phyloP scores from a whole-genome alignment of 2,329 filamentous ascomycete species.

The Fusarium euwallaceae region DNA sequence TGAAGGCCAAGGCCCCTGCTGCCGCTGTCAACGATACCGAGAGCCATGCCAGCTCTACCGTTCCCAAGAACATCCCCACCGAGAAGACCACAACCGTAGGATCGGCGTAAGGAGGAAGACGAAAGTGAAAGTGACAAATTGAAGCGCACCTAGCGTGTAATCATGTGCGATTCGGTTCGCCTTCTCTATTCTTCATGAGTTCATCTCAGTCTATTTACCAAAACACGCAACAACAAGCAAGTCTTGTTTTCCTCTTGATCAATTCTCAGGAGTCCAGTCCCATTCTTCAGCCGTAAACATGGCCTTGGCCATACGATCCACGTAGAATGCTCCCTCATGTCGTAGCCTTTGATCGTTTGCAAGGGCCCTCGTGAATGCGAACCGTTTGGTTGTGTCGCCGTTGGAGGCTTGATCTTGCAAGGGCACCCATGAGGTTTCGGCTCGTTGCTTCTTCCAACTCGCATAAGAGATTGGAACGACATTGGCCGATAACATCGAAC shows the following conservation, averaged over 20 bases:
- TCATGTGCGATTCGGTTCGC: slow-evolving; percentile 10
- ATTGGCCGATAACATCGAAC: slow-evolving; percentile 65
- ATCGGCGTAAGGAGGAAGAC: slow-evolving; percentile 5
- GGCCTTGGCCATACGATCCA: slow-evolving; percentile 63
- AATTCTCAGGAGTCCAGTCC: slow-evolving; percentile 70
- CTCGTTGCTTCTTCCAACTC: slow-evolving; percentile 61
- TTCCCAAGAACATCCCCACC: slow-evolving; percentile 41
- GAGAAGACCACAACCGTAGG: slow-evolving; percentile 47
- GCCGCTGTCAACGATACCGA: slow-evolving; percentile 42
- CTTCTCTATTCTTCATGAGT: slow-evolving; percentile 33
- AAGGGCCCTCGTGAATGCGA: slow-evolving; percentile 65
- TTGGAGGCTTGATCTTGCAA: slow-evolving; percentile 29
- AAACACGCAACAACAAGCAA: slow-evolving; percentile 23
- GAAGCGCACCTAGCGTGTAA: slow-evolving; percentile 1
- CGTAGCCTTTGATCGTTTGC: slow-evolving; percentile 64
- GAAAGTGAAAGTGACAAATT: not conserved
- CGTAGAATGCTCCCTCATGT: slow-evolving; percentile 62
- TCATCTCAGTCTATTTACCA: slow-evolving; percentile 39
- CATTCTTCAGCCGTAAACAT: slow-evolving; percentile 70
- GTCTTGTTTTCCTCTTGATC: slow-evolving; percentile 29
- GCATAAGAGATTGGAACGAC: slow-evolving; percentile 59
- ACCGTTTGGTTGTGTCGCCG: slow-evolving; percentile 47
- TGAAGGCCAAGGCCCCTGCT: slow-evolving; percentile 50
- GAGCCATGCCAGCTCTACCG: slow-evolving; percentile 41
- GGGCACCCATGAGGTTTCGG: slow-evolving; percentile 57